phyloP scores from a whole-genome alignment of 495 filamentous ascomycete genomes.

The Daldinia caldariorum region DNA sequence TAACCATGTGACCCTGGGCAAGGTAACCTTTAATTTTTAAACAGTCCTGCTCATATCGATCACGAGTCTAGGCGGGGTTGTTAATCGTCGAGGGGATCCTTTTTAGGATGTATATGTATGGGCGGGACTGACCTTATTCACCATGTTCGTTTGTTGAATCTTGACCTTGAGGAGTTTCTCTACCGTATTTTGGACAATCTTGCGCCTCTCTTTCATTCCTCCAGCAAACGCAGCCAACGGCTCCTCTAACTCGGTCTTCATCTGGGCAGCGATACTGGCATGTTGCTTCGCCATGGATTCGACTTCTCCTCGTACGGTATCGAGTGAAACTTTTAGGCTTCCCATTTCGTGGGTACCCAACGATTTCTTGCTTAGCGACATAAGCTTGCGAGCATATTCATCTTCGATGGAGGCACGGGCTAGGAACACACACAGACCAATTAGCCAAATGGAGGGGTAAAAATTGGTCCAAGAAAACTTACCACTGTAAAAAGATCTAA shows the following conservation, averaged over 20 bases:
- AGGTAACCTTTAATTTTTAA: conserved; percentile 98
- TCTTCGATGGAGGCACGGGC: conserved; percentile 95
- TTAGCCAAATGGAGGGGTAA: neutral
- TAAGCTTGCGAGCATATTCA: conserved; percentile 92
- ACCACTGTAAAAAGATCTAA: conserved; percentile 92
- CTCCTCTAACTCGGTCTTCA: conserved; percentile 98
- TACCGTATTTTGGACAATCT: conserved; percentile 91
- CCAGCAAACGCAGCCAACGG: conserved; percentile 90
- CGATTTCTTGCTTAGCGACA: conserved; percentile 85
- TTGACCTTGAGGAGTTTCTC: conserved; percentile 95
- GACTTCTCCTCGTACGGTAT: conserved; percentile 88
- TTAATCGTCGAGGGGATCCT: conserved; percentile 41
- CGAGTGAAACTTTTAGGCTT: conserved; percentile 82
- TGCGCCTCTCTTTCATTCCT: conserved; percentile 91
- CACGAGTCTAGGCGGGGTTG: conserved; percentile 69
- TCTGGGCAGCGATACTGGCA: conserved; percentile 86
- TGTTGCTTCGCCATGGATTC: conserved; percentile 95
- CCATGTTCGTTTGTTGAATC: conserved; percentile 84
- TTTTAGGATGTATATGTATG: conserved; percentile 11
- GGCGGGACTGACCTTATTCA: conserved; percentile 78
- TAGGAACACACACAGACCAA: conserved; percentile 46
- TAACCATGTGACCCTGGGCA: conserved; percentile 99
- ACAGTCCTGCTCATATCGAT: conserved; percentile 96
- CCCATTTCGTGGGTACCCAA: conserved; percentile 90
- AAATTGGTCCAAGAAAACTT: conserved; percentile 34